Evolutionary conservation across 2,329 filamentous ascomycete species (phyloP), one percentile per base, ranked within the genome.

Genomic region (Neofusicoccum sp.): DNA sequence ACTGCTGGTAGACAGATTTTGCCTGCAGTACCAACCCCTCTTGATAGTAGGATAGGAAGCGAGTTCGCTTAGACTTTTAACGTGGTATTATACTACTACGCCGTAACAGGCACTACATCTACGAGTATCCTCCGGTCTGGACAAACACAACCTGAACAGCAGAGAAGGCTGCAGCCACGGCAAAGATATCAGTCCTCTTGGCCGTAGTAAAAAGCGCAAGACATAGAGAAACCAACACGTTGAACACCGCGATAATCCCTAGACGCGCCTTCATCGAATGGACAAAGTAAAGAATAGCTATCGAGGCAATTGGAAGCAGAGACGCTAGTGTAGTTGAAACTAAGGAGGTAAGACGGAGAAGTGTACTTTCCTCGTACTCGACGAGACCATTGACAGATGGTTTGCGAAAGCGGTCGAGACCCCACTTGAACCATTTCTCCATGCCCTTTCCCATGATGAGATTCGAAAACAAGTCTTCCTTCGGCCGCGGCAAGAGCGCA

Each of bases 101-200:
- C n/a, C n/a, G n/a, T n/a, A n/a, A n/a, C n/a, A n/a, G n/a, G n/a
- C n/a, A n/a, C n/a, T n/a, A n/a, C n/a, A n/a, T n/a, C n/a, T n/a
- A n/a, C n/a, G n/a, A n/a, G n/a, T n/a, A n/a, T n/a, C n/a, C n/a
- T n/a, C n/a, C n/a, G n/a, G n/a, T n/a, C n/a, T 59, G 56, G n/a
- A 49, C 56, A 49, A 59, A 59, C 3, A 49, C 56, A 24, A 59
- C 56, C 33, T 59, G 56, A 7, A 59, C 38, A 16, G 56, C 56
- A 11, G 56, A 36, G 20, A 59, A 59, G 2, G 43, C 33, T 1
- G 44, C 43, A 3, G 33, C 8, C 12, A 41, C 56, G 4, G 56
- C 56, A 20, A 59, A 59, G 3, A 49, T 49, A 4, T 59, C 56
- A 16, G 33, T 59, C 4, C 24, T 34, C 24, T 30, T 48, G 1